Conservation (phyloP, 108 stramenopile genomes). For the Mediolabrus comicus region DNA sequence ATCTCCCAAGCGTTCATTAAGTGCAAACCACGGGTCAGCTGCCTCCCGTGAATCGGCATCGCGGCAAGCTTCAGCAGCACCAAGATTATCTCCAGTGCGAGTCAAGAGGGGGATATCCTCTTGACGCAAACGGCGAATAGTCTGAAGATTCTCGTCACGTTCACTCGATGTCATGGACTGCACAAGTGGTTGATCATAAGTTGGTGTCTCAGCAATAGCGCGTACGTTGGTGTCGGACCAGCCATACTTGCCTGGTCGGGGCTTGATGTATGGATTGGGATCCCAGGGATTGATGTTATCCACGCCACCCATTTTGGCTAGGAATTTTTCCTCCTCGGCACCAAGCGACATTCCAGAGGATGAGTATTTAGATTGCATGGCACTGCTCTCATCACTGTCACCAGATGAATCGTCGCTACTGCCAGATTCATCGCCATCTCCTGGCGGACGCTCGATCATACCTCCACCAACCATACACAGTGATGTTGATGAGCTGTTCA, state of each 20-base stretch:
- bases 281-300: constrained; percentile 62
- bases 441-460: constrained; percentile 26
- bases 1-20: constrained; percentile 81
- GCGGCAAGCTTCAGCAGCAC: constrained; percentile 54
- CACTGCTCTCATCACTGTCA: neutral
- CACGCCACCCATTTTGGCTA: constrained; percentile 1
- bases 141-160: constrained; percentile 71
- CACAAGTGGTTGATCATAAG: neutral
- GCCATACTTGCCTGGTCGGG: constrained; percentile 72
- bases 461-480: constrained; percentile 33
- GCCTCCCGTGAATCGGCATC: constrained; percentile 53
- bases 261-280: constrained; percentile 82
- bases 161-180: constrained; percentile 69
- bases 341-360: neutral
- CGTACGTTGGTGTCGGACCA: constrained; percentile 28
- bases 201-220: neutral
- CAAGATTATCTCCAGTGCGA: constrained; percentile 51
- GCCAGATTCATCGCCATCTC: constrained; percentile 5
- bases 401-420: constrained; percentile 4
- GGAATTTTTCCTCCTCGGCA: constrained; percentile 8
- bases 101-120: constrained; percentile 56
- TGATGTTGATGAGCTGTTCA: constrained; percentile 2
- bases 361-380: neutral
- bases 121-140: constrained; percentile 68
- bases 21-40: constrained; percentile 78